Evolutionary conservation across 495 filamentous ascomycete species (phyloP), one percentile per base, ranked within the genome.

Genomic region (Annulohypoxylon maeteangense): DNA sequence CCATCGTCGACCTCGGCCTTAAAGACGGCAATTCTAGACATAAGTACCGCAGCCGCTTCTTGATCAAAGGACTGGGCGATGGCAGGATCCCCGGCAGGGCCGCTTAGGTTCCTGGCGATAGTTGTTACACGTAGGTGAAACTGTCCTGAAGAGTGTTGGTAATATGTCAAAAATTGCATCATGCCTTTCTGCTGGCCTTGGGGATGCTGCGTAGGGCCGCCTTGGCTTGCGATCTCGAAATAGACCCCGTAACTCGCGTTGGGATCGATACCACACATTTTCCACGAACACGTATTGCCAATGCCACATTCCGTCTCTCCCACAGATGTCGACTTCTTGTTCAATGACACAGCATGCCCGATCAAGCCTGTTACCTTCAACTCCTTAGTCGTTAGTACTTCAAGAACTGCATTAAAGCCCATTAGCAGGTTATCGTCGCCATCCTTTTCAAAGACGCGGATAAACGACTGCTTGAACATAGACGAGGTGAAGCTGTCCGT

Each of bases 401-500:
- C 96, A 27, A 99, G 86, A 10, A 93, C 93, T 36, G 96, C 96
- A 77, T 99, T 99, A 81, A 99, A 99, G 32, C 94, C 96, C 96
- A 99, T 98, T 18, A 98, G 79, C 11, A 99, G 86, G 76, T 97
- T 96, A 70, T 98, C 96, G 66, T 95, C 90, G 2, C 82, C 93
- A 77, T 99, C 96, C 81, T 97, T 97, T 78, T 99, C 95, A 76
- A 99, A 99, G 27, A 99, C 90, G 27, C 96, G 91, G 63, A 97
- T 90, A 75, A 99, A 99, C 7, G 94, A 98, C 78, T 99, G 96
- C 85, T 97, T 98, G 87, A 98, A 99, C 88, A 98, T 98, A 53
- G 96, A 98, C 4, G 96, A 95, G 3, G 96, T 99, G 79, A 99
- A 99, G 81, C 94, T 97, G 75, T 99, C 96, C 3, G 96, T 99